Percentiles rank a stretch among this genome's conserved stretches.
Conservation (phyloP, 805 yeast species). For the Yamadazyma sp. region DNA sequence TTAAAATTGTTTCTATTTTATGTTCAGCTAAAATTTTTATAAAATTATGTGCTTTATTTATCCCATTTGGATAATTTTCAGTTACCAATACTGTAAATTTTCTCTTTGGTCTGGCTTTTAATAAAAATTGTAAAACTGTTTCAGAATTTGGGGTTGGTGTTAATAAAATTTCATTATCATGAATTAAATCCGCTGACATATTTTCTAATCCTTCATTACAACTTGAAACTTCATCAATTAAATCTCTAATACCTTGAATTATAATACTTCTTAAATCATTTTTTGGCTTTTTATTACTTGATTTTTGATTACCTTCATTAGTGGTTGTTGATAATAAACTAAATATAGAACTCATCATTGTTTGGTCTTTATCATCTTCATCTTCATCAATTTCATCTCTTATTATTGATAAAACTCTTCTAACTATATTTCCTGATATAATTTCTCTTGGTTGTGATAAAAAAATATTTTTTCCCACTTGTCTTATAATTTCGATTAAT, state of each 20-base stretch:
- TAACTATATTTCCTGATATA: conserved; percentile 83
- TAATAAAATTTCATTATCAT: conserved; percentile 78
- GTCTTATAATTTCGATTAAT: conserved; percentile 66
- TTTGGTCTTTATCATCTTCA: conserved; percentile 29
- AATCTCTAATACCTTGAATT: conserved; percentile 88
- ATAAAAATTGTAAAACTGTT: conserved; percentile 81
- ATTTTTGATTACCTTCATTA: conserved; percentile 24
- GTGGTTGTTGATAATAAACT: conserved; percentile 55
- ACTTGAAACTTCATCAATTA: conserved; percentile 86
- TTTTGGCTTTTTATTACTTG: conserved; percentile 37
- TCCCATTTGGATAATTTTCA: conserved; percentile 88
- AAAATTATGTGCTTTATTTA: conserved; percentile 71
- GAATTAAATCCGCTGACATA: conserved; percentile 90
- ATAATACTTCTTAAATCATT: conserved; percentile 79
- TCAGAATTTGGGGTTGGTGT: conserved; percentile 95
- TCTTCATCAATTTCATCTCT: conserved; percentile 74
- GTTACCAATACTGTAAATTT: conserved; percentile 89
- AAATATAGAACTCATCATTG: conserved; percentile 83
- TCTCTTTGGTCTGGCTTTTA: conserved; percentile 85
- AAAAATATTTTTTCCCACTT: conserved; percentile 65
- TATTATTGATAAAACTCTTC: conserved; percentile 82
- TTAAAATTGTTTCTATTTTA: conserved; percentile 83
- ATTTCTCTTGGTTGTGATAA: conserved; percentile 88
- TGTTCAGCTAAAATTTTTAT: conserved; percentile 78
- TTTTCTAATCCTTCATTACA: conserved; percentile 88